Percentiles rank a stretch among this genome's conserved stretches.
Evolutionary conservation across 495 filamentous ascomycete genomes (phyloP).

Genomic region (Physcia stellaris): DNA sequence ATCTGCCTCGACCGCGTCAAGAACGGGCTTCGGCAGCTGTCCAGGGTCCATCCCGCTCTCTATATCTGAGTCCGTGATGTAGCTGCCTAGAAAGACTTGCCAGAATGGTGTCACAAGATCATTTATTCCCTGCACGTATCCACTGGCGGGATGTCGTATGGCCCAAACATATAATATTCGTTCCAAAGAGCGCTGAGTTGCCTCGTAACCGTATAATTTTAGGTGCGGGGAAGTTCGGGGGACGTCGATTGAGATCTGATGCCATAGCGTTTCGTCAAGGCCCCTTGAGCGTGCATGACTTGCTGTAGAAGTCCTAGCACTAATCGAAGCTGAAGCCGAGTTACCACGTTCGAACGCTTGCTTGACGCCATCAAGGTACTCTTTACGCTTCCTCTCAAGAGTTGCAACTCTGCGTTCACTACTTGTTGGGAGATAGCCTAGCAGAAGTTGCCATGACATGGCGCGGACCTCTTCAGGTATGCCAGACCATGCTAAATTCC

Average conservation of each 20-base stretch:
- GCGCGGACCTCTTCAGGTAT: slow-evolving; percentile 89
- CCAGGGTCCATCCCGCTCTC: slow-evolving; percentile 93
- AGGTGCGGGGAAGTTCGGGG: slow-evolving; percentile 94
- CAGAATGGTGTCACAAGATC: slow-evolving; percentile 96
- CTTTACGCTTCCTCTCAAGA: slow-evolving; percentile 87
- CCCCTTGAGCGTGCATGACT: slow-evolving; percentile 48
- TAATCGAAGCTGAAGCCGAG: slow-evolving; percentile 16
- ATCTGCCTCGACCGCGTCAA: slow-evolving; percentile 96
- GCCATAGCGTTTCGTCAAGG: slow-evolving; percentile 91
- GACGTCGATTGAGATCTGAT: slow-evolving; percentile 97
- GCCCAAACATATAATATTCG: slow-evolving; percentile 96
- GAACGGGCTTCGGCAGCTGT: slow-evolving; percentile 74
- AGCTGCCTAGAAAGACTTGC: slow-evolving; percentile 88
- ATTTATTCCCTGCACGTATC: slow-evolving; percentile 97
- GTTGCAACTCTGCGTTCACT: slow-evolving; percentile 82
- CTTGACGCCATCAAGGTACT: slow-evolving; percentile 89
- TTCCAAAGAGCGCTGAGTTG: slow-evolving; percentile 85
- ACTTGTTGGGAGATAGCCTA: slow-evolving; percentile 90
- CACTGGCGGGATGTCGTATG: slow-evolving; percentile 89
- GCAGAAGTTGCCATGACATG: slow-evolving; percentile 94
- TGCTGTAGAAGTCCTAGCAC: slow-evolving; percentile 24
- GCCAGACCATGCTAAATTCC: slow-evolving; percentile 81
- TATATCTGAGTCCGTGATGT: slow-evolving; percentile 86
- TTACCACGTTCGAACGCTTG: slow-evolving; percentile 79
- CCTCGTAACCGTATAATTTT: slow-evolving; percentile 86